phyloP scores from a whole-genome alignment of 1,284 basidiomycete species.

The Trametes hirsuta region DNA sequence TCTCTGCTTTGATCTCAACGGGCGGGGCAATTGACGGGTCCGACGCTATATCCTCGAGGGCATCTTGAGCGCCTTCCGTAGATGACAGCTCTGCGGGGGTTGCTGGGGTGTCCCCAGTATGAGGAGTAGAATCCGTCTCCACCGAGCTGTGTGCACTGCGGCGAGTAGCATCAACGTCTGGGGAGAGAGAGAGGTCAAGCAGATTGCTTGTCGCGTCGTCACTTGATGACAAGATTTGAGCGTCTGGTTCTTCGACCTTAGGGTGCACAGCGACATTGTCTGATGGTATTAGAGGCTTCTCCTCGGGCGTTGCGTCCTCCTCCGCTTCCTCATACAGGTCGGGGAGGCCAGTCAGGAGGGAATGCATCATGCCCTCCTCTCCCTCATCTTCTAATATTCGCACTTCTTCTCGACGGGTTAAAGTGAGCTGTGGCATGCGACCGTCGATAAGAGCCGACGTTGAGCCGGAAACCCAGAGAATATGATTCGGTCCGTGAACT shows the following conservation, averaged over 20 bases:
- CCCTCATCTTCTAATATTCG: slow-evolving; percentile 58
- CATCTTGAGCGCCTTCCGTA: no score
- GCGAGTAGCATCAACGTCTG: no score
- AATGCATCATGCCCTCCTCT: slow-evolving; percentile 87
- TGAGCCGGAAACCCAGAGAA: background rate
- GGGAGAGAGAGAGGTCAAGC: no score
- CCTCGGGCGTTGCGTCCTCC: slow-evolving; percentile 16
- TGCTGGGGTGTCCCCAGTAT: no score
- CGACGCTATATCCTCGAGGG: no score
- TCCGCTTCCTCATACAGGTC: slow-evolving; percentile 52
- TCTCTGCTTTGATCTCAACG: background rate
- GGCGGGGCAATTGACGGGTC: no score
- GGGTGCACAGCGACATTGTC: background rate
- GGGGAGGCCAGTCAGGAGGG: slow-evolving; percentile 74
- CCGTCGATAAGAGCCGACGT: no score
- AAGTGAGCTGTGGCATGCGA: slow-evolving; percentile 51
- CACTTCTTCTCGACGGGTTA: slow-evolving; percentile 65
- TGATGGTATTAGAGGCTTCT: background rate
- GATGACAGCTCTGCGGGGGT: no score
- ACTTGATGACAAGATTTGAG: background rate
- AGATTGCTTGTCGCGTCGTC: background rate
- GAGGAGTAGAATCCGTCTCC: no score
- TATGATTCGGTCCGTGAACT: slow-evolving; percentile 34
- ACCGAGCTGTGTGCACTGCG: no score
- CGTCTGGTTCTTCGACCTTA: slow-evolving; percentile 10